Percentiles rank a stretch among this genome's conserved stretches.
These are phyloP conservation scores for Bimuria novae-zelandiae DNA, from an alignment of 2,329 filamentous ascomycete genomes.

Conservation along the genomic window DNA sequence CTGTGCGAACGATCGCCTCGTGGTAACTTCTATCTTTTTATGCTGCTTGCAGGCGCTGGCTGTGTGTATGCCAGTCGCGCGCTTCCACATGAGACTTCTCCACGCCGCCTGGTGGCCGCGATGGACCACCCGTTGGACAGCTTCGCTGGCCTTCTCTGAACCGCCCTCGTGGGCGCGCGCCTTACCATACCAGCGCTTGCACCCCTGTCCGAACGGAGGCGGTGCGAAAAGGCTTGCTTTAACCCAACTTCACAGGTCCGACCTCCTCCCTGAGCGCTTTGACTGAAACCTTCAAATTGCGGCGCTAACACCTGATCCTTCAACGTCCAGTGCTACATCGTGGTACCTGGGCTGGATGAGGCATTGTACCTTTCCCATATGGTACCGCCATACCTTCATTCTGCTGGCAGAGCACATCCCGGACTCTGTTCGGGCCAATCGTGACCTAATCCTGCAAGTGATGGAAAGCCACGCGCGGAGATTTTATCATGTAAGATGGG, in stretches of 20 bases:
- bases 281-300: slow-evolving; percentile 36
- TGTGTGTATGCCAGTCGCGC: slow-evolving; percentile 40
- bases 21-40: slow-evolving; percentile 38
- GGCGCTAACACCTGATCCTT: slow-evolving; percentile 37
- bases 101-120: slow-evolving; percentile 28
- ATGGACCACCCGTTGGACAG: slow-evolving; percentile 31
- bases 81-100: slow-evolving; percentile 39
- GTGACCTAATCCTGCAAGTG: slow-evolving; percentile 17
- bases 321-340: slow-evolving; percentile 26
- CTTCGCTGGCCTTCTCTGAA: slow-evolving; percentile 35
- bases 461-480: slow-evolving; percentile 37
- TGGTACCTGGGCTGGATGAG: slow-evolving; percentile 27
- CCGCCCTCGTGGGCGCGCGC: slow-evolving; percentile 39
- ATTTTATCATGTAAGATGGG: slow-evolving; percentile 24
- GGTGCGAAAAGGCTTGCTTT: slow-evolving; percentile 32
- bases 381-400: slow-evolving; percentile 25
- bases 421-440: slow-evolving; percentile 29
- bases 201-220: slow-evolving; percentile 30
- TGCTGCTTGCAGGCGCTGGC: slow-evolving; percentile 44
- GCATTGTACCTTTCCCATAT: slow-evolving; percentile 26
- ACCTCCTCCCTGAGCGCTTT: slow-evolving; percentile 18
- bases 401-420: slow-evolving; percentile 25
- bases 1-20: slow-evolving; percentile 31
- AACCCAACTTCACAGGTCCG: slow-evolving; percentile 36
- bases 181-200: slow-evolving; percentile 39